A percentile compares a stretch with the other conserved stretches of the same genome.
phyloP scores from a whole-genome alignment of 257 asterid genomes.

The Nicotiana sylvestris region DNA sequence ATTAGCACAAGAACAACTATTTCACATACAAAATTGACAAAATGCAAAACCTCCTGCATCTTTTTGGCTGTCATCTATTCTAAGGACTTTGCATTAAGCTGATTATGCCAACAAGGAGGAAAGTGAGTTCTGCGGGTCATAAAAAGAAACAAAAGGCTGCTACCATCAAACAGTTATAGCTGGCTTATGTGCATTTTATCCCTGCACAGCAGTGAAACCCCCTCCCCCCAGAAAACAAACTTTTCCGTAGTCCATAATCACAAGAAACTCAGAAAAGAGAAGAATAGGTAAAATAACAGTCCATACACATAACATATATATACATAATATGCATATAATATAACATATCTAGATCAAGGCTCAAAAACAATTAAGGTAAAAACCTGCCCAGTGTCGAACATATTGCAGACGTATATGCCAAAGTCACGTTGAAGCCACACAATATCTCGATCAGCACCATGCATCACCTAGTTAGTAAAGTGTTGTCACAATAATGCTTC shows the following conservation, averaged over 20 bases:
- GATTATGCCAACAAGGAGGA: not conserved
- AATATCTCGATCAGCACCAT: conserved; percentile 93
- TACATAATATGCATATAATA: no score
- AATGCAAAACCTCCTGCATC: not conserved
- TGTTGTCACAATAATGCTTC: not conserved
- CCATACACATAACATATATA: no score
- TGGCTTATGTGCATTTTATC: not conserved
- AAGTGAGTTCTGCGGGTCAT: not conserved
- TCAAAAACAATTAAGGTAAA: conserved; percentile 9
- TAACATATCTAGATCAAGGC: not conserved
- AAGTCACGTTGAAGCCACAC: conserved; percentile 95
- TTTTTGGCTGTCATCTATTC: not conserved
- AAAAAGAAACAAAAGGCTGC: not conserved
- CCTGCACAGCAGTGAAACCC: not conserved
- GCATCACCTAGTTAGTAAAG: conserved; percentile 67
- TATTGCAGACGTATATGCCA: conserved; percentile 90
- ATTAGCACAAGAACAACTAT: not conserved
- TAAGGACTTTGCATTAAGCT: not conserved
- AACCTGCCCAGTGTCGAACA: conserved; percentile 99
- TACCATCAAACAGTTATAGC: not conserved
- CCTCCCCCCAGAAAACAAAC: not conserved
- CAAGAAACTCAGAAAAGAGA: not conserved
- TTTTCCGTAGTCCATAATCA: not conserved
- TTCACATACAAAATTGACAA: not conserved
- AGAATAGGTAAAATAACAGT: not conserved